A percentile compares a stretch with the other conserved stretches of the same genome.
Conservation (phyloP, 768 basidiomycete species). For the Sporobolomyces phaffii region DNA sequence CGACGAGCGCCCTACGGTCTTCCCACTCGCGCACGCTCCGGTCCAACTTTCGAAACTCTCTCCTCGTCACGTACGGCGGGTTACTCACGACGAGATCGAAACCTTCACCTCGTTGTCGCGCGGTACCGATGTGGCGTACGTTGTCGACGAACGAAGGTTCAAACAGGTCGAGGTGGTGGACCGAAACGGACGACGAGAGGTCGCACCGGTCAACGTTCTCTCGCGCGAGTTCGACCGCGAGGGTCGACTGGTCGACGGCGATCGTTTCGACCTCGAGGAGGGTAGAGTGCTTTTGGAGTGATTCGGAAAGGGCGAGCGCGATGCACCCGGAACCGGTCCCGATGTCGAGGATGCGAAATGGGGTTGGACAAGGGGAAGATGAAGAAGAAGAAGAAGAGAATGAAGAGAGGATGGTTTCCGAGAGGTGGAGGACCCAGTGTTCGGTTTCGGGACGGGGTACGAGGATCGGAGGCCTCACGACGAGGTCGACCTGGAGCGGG, state of each 20-base stretch:
- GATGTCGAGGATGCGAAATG: constrained; percentile 65
- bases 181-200: constrained; percentile 35
- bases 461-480: constrained; percentile 69
- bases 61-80: constrained; percentile 73
- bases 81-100: constrained; percentile 78
- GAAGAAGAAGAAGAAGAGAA: too few species aligned
- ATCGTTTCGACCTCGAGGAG: not conserved
- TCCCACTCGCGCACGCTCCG: constrained; percentile 70
- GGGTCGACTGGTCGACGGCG: constrained; percentile 59
- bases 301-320: constrained; percentile 69
- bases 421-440: constrained; percentile 63
- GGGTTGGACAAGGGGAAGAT: not conserved
- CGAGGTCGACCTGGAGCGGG: constrained; percentile 58
- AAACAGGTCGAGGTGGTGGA: constrained; percentile 41
- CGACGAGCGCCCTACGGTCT: constrained; percentile 72
- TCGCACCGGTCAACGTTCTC: constrained; percentile 49
- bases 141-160: constrained; percentile 3
- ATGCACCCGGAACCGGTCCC: constrained; percentile 93
- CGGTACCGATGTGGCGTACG: not conserved
- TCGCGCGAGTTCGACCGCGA: constrained; percentile 55
- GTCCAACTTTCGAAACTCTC: constrained; percentile 61
- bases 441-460: constrained; percentile 96
- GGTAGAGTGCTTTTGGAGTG: constrained; percentile 56
- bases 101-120: constrained; percentile 43
- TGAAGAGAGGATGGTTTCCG: constrained; percentile 47